Evolutionary conservation across 116 monocot species (phyloP).

Genomic region (Trichopus zeylanicus): DNA sequence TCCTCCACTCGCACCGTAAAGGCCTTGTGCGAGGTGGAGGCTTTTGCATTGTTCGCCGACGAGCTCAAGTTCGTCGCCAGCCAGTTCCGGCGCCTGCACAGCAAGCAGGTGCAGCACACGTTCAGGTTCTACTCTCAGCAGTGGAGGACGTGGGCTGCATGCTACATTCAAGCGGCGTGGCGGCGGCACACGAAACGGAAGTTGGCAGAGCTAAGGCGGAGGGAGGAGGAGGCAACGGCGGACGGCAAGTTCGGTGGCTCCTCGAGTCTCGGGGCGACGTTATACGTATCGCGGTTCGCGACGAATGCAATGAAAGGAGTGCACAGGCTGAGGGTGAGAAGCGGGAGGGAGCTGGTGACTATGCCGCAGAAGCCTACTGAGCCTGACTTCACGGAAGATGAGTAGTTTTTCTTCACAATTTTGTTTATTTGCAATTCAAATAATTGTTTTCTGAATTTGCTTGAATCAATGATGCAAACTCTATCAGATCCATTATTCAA

Average conservation of each 20-base stretch:
- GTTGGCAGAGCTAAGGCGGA: conserved; percentile 13
- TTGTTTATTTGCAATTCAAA: too few species aligned
- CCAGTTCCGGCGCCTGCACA: conserved; percentile 42
- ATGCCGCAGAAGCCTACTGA: conserved; percentile 5
- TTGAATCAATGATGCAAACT: too few species aligned
- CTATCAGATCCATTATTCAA: too few species aligned
- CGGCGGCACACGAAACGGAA: conserved; percentile 31
- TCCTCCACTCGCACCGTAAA: conserved; percentile 37
- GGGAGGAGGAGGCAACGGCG: conserved; percentile 19
- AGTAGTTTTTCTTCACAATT: too few species aligned
- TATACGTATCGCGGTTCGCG: conserved; percentile 9
- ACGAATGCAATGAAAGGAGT: conserved; percentile 12
- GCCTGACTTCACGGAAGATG: conserved; percentile 10
- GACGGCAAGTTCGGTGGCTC: conserved; percentile 1
- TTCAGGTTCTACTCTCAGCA: conserved; percentile 43
- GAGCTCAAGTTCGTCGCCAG: conserved; percentile 45
- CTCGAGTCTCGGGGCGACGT: conserved; percentile 3
- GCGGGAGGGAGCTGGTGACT: background rate
- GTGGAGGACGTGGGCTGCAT: conserved; percentile 50
- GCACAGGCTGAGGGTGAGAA: background rate
- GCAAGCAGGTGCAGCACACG: conserved; percentile 43
- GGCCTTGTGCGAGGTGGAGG: conserved; percentile 37
- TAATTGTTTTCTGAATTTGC: too few species aligned
- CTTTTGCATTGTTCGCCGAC: conserved; percentile 29
- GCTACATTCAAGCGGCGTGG: conserved; percentile 46